These are phyloP conservation scores for Solanum pinnatisectum DNA, from an alignment of 257 asterid species.

Conservation along the genomic window DNA sequence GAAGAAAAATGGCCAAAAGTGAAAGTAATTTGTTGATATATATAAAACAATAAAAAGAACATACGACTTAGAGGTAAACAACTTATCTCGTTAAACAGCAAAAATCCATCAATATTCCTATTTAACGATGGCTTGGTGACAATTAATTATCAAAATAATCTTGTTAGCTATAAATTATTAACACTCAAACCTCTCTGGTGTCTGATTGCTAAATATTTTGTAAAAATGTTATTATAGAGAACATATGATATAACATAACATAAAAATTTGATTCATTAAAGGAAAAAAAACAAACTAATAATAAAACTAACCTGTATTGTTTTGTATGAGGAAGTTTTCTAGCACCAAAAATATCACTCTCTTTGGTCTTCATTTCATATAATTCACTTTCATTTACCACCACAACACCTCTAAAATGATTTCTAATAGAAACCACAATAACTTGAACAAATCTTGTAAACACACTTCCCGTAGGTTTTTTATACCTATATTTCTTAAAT, in stretches of 20 bases:
- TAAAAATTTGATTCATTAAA: background rate
- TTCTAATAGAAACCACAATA: constrained; percentile 37
- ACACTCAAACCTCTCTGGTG: too few species aligned
- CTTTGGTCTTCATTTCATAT: constrained; percentile 43
- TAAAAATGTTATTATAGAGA: background rate
- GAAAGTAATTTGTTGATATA: background rate
- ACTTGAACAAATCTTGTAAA: constrained; percentile 72
- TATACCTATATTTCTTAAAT: constrained; percentile 44
- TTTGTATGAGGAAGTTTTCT: constrained; percentile 43
- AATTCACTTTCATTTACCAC: constrained; percentile 14
- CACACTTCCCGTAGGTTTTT: constrained; percentile 75
- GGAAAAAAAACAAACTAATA: background rate
- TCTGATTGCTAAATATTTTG: too few species aligned
- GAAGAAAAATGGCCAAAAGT: background rate
- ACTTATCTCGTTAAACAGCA: background rate
- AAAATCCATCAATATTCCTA: background rate
- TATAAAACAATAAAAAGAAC: background rate
- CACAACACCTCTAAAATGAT: constrained; percentile 39
- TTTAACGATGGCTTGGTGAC: background rate
- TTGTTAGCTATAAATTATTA: background rate
- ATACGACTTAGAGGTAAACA: background rate
- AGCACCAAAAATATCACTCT: constrained; percentile 59
- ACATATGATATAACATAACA: background rate
- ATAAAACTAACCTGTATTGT: constrained; percentile 41
- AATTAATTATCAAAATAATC: background rate